Base-by-base conservation (phyloP, 2,329 filamentous ascomycete genomes). In the Exophiala aquamarina region DNA sequence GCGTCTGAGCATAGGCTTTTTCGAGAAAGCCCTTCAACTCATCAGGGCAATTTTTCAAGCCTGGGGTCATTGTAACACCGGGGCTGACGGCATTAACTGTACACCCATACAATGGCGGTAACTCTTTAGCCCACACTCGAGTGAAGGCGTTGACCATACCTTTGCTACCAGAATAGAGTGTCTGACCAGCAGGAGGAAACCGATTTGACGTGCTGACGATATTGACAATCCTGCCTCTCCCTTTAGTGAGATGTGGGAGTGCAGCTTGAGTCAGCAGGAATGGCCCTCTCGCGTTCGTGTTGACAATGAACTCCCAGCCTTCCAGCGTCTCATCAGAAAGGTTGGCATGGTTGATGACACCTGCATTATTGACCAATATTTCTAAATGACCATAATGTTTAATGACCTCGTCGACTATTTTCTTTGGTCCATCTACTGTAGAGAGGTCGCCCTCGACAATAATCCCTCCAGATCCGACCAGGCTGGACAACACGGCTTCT, bases 211-310 rank as follows among this genome's bases (percentile, higher is more conserved):
- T 69, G 19, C 63, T 67, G n/a, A 67, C 66, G 53, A 72, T 59
- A 52, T 72, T 73, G 51, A 72, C 57, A 42, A 73, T 68, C 13
- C 62, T 66, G 11, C 67, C 66, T 1, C 61, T 59, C 8, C 58
- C 42, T 9, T 35, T 42, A 46, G 59, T 54, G 66, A 72, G 67
- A 52, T 71, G 18, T 4, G 43, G 43, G n/a, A 46, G 33, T 18
- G 32, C 49, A 6, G 40, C 47, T 28, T 47, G 68, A 13, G 68
- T 68, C 4, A 73, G 60, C 58, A 72, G 70, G 63, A 72, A 72
- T 40, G 67, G 63, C 33, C 76, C 73, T 0, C 72, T 60, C 19
- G 75, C 61, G 46, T 75, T 76, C 15, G 69, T 64, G 31, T 67
- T 68, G 28, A 79, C 55, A 50, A 71, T 70, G 4, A 52, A 36